A percentile compares a stretch with the other conserved stretches of the same genome.
Conservation (phyloP, 805 yeast species). For the Kregervanrija pseudodelftensis region DNA sequence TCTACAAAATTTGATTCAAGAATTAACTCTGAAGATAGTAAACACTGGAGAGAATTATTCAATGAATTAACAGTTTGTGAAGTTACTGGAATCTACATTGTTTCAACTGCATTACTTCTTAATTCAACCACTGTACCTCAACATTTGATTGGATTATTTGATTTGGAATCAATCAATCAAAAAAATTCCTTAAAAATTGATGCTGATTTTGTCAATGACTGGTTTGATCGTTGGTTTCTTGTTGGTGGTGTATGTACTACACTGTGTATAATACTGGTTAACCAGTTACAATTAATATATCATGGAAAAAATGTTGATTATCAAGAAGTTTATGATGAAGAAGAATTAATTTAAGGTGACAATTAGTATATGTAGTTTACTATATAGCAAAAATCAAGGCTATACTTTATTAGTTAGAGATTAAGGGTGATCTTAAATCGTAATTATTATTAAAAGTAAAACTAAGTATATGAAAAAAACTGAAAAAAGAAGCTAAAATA, state of each 20-base stretch:
- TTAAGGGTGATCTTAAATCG: no score
- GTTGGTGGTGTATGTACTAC: slow-evolving; percentile 32
- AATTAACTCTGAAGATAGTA: no score
- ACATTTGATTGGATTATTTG: slow-evolving; percentile 31
- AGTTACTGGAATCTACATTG: slow-evolving; percentile 42
- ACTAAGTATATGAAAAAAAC: no score
- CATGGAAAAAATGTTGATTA: slow-evolving; percentile 10
- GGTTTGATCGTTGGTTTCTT: slow-evolving; percentile 48
- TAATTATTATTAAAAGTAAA: no score
- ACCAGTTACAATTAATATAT: slow-evolving; percentile 18
- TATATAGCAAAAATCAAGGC: no score
- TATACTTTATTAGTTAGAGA: no score
- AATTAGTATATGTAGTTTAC: no score
- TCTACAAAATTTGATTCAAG: no score
- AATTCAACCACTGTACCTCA: slow-evolving; percentile 39
- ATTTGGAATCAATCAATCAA: neutral
- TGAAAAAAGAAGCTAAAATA: no score
- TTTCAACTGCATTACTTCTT: slow-evolving; percentile 44
- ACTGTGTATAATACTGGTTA: slow-evolving; percentile 19
- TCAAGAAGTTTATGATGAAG: slow-evolving; percentile 24
- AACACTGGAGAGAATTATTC: no score
- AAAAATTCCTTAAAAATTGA: slow-evolving; percentile 8
- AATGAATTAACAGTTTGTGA: slow-evolving; percentile 19
- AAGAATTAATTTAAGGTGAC: slow-evolving; percentile 5
- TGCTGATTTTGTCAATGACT: slow-evolving; percentile 37